A percentile compares a stretch with the other conserved stretches of the same genome.
Evolutionary conservation across 306 rosid genomes (phyloP).

Genomic region (Adenanthera pavonina): DNA sequence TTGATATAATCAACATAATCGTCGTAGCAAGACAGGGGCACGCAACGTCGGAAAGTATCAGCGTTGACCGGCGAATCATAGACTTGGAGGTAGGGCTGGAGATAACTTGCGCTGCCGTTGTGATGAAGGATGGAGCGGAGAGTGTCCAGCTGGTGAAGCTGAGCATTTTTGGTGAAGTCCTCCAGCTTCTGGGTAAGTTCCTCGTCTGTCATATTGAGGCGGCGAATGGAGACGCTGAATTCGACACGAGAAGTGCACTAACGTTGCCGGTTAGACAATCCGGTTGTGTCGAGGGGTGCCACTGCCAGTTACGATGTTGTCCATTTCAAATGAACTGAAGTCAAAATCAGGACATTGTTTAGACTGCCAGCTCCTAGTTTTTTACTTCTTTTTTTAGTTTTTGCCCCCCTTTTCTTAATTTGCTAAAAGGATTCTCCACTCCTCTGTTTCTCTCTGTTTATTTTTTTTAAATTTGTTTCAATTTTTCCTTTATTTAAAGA

Average conservation of each 20-base stretch:
- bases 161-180: slow-evolving; percentile 49
- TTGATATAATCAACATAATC: slow-evolving; percentile 57
- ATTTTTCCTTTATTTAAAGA: no score
- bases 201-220: slow-evolving; percentile 37
- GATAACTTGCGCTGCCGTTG: slow-evolving; percentile 51
- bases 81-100: slow-evolving; percentile 43
- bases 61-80: slow-evolving; percentile 32
- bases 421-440: no score
- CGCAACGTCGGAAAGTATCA: slow-evolving; percentile 44
- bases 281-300: not conserved
- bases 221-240: not conserved
- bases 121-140: slow-evolving; percentile 56
- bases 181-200: slow-evolving; percentile 51
- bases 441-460: no score
- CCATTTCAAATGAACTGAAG: not conserved
- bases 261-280: not conserved
- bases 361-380: not conserved
- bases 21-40: slow-evolving; percentile 60
- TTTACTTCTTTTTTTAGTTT: no score
- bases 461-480: no score
- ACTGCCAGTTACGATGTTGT: not conserved
- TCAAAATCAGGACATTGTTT: not conserved
- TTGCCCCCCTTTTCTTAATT: not conserved
- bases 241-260: not conserved
- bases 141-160: slow-evolving; percentile 48